Percentiles rank a stretch among this genome's conserved stretches.
Evolutionary conservation across 2,329 filamentous ascomycete species (phyloP).

Genomic region (Penicillium sp.): DNA sequence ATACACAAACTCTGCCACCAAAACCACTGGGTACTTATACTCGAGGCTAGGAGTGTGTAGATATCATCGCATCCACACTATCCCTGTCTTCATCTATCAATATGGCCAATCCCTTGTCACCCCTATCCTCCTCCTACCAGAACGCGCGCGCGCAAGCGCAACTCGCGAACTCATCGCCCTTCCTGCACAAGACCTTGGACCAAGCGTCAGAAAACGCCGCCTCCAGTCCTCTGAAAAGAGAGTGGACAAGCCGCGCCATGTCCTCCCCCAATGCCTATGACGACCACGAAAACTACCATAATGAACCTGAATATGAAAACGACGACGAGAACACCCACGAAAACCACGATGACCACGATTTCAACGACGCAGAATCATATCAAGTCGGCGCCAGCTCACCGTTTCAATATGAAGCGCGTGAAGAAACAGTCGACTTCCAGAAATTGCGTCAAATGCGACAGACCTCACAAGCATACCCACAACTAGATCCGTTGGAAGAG

Average conservation of each 20-base stretch:
- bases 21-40: neutral
- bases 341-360: conserved; percentile 19
- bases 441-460: conserved; percentile 23
- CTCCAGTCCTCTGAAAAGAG: conserved; percentile 32
- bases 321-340: conserved; percentile 16
- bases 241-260: conserved; percentile 13
- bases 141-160: conserved; percentile 40
- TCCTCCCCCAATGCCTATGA: conserved; percentile 16
- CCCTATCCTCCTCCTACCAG: conserved; percentile 44
- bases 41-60: neutral
- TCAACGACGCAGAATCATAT: conserved; percentile 23
- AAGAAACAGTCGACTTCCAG: conserved; percentile 37
- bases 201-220: conserved; percentile 24
- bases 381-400: conserved; percentile 38
- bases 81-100: conserved; percentile 3
- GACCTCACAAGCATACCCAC: conserved; percentile 8
- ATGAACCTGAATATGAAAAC: conserved; percentile 6
- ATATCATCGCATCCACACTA: neutral
- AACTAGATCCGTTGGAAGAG: conserved; percentile 9
- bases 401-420: conserved; percentile 35
- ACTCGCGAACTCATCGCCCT: conserved; percentile 24
- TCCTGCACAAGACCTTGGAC: conserved; percentile 24
- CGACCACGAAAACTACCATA: neutral
- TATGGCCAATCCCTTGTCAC: conserved; percentile 45
- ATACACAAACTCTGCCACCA: conserved; percentile 11